Evolutionary conservation across 306 rosid genomes (phyloP).

Genomic region (Trifolium repens): DNA sequence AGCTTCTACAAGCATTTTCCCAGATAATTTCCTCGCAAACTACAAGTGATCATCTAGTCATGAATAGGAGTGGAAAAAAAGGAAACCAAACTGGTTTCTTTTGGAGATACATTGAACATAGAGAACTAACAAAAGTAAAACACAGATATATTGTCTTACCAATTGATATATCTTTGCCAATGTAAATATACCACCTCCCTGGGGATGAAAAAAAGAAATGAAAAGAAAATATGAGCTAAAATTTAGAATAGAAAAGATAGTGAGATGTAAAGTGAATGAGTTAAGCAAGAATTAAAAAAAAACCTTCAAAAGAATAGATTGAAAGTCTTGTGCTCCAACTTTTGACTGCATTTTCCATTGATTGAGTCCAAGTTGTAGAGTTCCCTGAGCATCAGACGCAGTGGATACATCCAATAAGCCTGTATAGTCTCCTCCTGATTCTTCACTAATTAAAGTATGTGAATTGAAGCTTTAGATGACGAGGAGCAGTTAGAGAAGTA

Average conservation of each 20-base stretch:
- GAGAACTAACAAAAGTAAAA: slow-evolving; percentile 32
- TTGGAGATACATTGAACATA: slow-evolving; percentile 9
- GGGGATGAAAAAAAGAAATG: slow-evolving; percentile 36
- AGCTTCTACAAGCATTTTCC: slow-evolving; percentile 81
- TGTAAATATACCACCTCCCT: slow-evolving; percentile 85
- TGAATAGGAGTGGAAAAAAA: slow-evolving; percentile 10
- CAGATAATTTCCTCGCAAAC: slow-evolving; percentile 76
- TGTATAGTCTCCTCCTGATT: slow-evolving; percentile 48
- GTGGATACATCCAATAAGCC: slow-evolving; percentile 42
- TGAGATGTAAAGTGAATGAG: slow-evolving; percentile 6
- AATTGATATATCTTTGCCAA: slow-evolving; percentile 71
- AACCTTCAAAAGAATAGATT: slow-evolving; percentile 76
- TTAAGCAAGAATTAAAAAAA: slow-evolving; percentile 25
- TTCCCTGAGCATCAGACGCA: slow-evolving; percentile 51
- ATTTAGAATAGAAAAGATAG: slow-evolving; percentile 16
- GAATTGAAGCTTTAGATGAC: slow-evolving; percentile 40
- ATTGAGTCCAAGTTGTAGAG: slow-evolving; percentile 76
- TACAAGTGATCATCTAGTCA: slow-evolving; percentile 49
- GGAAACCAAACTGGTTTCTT: slow-evolving; percentile 5
- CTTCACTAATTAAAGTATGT: slow-evolving; percentile 64
- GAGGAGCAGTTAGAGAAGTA: slow-evolving; percentile 26
- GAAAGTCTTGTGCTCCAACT: slow-evolving; percentile 66
- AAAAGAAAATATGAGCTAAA: slow-evolving; percentile 40
- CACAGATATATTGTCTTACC: slow-evolving; percentile 57
- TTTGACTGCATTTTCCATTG: slow-evolving; percentile 74